phyloP scores from a whole-genome alignment of 75 land plant genomes.

The Pinus albicaulis region DNA sequence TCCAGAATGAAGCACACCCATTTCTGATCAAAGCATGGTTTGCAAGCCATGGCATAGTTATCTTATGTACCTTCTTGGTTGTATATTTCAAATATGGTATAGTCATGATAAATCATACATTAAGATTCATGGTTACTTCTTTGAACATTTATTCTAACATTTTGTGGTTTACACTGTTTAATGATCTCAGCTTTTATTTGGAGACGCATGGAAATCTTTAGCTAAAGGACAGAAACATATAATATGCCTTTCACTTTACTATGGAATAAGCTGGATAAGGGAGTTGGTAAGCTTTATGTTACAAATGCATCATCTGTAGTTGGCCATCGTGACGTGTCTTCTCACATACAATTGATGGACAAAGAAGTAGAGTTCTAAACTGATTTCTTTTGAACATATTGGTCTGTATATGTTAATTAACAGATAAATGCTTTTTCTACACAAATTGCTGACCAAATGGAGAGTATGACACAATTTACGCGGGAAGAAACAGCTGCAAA shows the following conservation, averaged over 20 bases:
- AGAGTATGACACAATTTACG: slow-evolving; percentile 50
- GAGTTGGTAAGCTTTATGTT: slow-evolving; percentile 63
- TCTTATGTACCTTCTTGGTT: neutral
- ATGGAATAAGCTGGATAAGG: slow-evolving; percentile 84
- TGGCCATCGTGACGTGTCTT: neutral
- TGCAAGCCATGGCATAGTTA: neutral
- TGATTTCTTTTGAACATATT: neutral
- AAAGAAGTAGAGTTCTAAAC: neutral
- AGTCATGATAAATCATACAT: neutral
- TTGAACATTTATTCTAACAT: neutral
- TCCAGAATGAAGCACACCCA: neutral
- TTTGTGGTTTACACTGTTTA: neutral
- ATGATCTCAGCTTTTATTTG: slow-evolving; percentile 47
- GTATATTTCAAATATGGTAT: neutral
- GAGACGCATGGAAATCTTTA: slow-evolving; percentile 47
- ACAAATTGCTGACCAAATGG: slow-evolving; percentile 52
- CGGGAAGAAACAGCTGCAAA: slow-evolving; percentile 63
- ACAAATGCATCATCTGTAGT: neutral
- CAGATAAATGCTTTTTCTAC: slow-evolving; percentile 80
- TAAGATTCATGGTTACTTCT: neutral
- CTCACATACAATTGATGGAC: neutral
- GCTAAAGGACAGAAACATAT: slow-evolving; percentile 56
- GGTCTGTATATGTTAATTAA: neutral
- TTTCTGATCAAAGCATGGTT: neutral
- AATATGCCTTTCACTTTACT: slow-evolving; percentile 59